A percentile compares a stretch with the other conserved stretches of the same genome.
Conservation (phyloP, 2,329 filamentous ascomycete species). For the Pestalotiopsis sp. region DNA sequence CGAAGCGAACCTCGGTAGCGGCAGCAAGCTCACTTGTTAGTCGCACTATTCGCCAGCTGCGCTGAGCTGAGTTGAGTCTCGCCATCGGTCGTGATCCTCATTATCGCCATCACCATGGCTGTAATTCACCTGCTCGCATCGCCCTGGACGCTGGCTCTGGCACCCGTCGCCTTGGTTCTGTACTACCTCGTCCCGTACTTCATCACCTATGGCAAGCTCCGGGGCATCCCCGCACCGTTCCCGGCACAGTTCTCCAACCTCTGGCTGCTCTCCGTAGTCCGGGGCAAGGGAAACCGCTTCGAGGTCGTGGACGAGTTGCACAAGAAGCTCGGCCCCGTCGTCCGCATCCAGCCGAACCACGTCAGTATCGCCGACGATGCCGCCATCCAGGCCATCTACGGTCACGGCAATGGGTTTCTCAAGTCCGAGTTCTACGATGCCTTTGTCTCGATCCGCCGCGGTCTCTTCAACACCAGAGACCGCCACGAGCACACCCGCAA, state of each 20-base stretch:
- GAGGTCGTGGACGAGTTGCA: conserved; percentile 71
- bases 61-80: background rate
- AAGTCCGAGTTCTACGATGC: conserved; percentile 89
- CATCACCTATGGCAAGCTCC: conserved; percentile 52
- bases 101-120: conserved; percentile 27
- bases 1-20: background rate
- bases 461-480: conserved; percentile 88
- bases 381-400: conserved; percentile 79
- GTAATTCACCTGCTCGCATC: conserved; percentile 42
- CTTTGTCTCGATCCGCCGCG: conserved; percentile 84
- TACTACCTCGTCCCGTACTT: conserved; percentile 66
- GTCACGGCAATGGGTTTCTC: conserved; percentile 76
- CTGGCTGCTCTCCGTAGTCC: conserved; percentile 73
- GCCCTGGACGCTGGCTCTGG: conserved; percentile 48
- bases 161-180: conserved; percentile 50
- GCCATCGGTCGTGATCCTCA: background rate
- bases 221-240: conserved; percentile 65
- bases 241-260: conserved; percentile 72
- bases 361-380: conserved; percentile 79
- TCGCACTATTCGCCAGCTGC: background rate
- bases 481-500: conserved; percentile 83
- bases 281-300: conserved; percentile 66
- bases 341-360: conserved; percentile 84
- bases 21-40: background rate
- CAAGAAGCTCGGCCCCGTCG: conserved; percentile 75